Base-by-base conservation (phyloP, 176 grass and related monocot species). In the Pontederia paniculata region DNA sequence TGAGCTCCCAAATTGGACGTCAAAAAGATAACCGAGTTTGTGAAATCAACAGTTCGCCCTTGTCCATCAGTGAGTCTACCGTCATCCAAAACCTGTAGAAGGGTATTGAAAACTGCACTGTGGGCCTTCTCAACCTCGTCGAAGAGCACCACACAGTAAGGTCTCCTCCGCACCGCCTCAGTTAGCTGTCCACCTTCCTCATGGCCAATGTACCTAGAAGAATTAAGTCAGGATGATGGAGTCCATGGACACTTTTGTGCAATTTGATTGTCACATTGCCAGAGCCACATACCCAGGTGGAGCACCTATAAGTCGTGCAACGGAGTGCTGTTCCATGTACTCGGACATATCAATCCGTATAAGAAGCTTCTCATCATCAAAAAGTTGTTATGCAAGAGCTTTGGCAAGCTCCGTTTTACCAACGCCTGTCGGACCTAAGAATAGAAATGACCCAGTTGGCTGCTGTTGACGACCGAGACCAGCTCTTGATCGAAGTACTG, bases 301-400 rank as follows among this genome's bases (percentile, higher is more conserved):
- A 10, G 91, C 91, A 13, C 91, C 91, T 25, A 96, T 96, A 0
- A 96, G 71, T 0, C 91, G 76, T 17, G 91, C 82, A 21, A 96
- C 82, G 1, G 91, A 96, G 61, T 96, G 86, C 73, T 96, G 91
- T 68, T 96, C 91, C 91, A 96, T 96, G 71, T 96, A 96, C 23
- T 96, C 91, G 0, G 85, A 86, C 91, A 96, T 96, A 71, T 96
- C 91, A 1, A 96, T 81, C 79, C 91, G 86, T 10, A 96, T 73
- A 10, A 96, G 76, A 17, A 96, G 76, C 50, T 96, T 96, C 74
- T 96, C 91, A 28, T 96, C 90, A 45, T 96, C 90, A 52, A 96
- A 96, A 21, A 96, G 58, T 52, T 97, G 91, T 68, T 97, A 82
- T 3, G 91, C 91, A 4, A 97, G 79, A 42, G 91, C 86, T 62